Evolutionary conservation across 2,329 filamentous ascomycete genomes (phyloP).

Genomic region (Phialophora verrucosa): DNA sequence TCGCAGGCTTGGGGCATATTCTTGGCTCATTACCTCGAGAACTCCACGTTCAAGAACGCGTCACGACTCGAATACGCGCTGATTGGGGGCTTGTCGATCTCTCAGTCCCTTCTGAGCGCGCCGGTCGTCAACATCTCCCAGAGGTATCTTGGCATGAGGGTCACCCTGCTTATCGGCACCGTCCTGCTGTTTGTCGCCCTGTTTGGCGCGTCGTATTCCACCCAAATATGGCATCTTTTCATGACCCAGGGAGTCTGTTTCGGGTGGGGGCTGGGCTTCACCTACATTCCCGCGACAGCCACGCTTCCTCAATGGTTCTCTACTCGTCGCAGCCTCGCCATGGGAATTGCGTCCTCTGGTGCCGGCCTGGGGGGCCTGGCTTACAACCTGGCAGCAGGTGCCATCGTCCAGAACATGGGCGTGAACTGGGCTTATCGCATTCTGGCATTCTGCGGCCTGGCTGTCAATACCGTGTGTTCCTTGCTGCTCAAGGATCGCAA

Average conservation of each 20-base stretch:
- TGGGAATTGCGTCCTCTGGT: conserved; percentile 41
- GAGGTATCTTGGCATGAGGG: conserved; percentile 31
- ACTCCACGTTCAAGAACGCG: conserved; percentile 41
- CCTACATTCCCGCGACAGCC: conserved; percentile 37
- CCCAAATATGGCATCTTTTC: conserved; percentile 39
- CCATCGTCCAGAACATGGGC: conserved; percentile 40
- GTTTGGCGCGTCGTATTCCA: conserved; percentile 41
- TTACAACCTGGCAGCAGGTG: conserved; percentile 39
- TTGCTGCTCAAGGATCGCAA: conserved; percentile 42
- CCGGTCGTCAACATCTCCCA: conserved; percentile 39
- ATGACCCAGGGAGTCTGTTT: conserved; percentile 40
- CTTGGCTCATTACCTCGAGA: conserved; percentile 49
- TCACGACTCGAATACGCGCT: conserved; percentile 43
- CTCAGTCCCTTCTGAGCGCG: conserved; percentile 39
- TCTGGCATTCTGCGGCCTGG: conserved; percentile 39
- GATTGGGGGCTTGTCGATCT: conserved; percentile 42
- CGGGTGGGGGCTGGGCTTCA: conserved; percentile 40
- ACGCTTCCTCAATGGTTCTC: conserved; percentile 43
- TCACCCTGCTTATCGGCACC: conserved; percentile 37
- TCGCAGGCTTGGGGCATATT: conserved; percentile 49
- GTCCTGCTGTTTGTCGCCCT: conserved; percentile 34
- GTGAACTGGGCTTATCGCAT: conserved; percentile 41
- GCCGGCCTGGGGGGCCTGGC: conserved; percentile 43
- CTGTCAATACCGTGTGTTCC: conserved; percentile 37
- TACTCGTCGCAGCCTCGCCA: conserved; percentile 41